A percentile compares a stretch with the other conserved stretches of the same genome.
Evolutionary conservation across 1,139 yeast genomes (phyloP).

Genomic region (Taiozyma sp.): DNA sequence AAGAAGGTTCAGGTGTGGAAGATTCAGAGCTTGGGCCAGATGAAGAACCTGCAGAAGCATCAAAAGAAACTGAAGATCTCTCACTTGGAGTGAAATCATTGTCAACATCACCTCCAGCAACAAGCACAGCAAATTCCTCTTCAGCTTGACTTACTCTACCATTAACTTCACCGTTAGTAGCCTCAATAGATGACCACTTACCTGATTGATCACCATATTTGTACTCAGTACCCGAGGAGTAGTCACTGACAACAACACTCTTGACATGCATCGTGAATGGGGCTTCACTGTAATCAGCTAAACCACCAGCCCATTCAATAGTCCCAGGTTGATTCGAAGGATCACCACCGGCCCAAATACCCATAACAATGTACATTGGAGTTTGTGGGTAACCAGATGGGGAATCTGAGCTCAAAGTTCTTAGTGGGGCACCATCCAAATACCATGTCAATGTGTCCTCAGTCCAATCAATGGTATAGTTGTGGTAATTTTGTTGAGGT

Average conservation of each 20-base stretch:
- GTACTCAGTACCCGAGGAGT: conserved; percentile 73
- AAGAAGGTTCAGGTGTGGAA: conserved; percentile 2
- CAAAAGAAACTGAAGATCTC: conserved; percentile 8
- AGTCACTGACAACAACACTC: conserved; percentile 62
- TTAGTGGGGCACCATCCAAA: conserved; percentile 55
- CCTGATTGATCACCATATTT: conserved; percentile 63
- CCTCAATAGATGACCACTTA: conserved; percentile 60
- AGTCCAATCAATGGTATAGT: conserved; percentile 83
- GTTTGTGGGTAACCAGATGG: conserved; percentile 71
- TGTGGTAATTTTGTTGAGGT: conserved; percentile 59
- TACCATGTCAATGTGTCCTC: conserved; percentile 55
- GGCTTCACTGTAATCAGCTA: conserved; percentile 57
- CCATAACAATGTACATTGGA: conserved; percentile 69
- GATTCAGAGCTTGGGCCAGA: conserved; percentile 5
- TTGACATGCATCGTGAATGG: conserved; percentile 70
- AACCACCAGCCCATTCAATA: conserved; percentile 83
- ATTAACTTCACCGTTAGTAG: conserved; percentile 58
- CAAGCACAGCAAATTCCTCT: conserved; percentile 42
- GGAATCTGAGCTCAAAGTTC: conserved; percentile 49
- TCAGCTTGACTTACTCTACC: conserved; percentile 53
- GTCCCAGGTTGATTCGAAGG: conserved; percentile 62
- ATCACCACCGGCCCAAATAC: conserved; percentile 84
- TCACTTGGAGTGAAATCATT: conserved; percentile 7
- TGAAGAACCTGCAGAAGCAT: conserved; percentile 11
- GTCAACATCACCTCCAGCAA: conserved; percentile 25